Base-by-base conservation (phyloP, 768 basidiomycete genomes). In the Tricholoma terreum region DNA sequence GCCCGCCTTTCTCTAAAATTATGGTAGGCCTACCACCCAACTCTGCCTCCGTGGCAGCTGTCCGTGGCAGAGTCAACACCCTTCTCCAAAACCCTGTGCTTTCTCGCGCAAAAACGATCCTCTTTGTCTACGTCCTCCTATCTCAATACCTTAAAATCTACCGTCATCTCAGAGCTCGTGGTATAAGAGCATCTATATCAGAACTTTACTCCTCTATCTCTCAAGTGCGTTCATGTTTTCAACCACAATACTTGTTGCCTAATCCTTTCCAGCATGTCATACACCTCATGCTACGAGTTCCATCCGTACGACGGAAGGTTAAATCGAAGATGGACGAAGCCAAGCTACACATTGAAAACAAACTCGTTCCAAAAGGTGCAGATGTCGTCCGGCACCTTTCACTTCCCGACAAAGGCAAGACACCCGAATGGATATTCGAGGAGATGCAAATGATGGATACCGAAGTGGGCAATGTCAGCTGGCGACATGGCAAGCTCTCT, bases 381-480 rank as follows among this genome's bases (percentile, higher is more conserved):
- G 75, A 78, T 17, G 83, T 92, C 5, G 75, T 80, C 1, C 81
- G 89, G 4, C 83, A 93, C 66, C 77, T 90, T 1, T 63, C 80
- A 1, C 75, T 94, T 0, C 92, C 92, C 0, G 72, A 74, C 0
- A 71, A 82, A 24, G 90, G 92, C 12, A 78, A 84, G 61, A 74
- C 84, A 0, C 58, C 81, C 7, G 87, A 87, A 58, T 90, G 89
- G 89, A 89, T 94, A 59, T 58, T 85, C 17, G 77, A 76, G 7
- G 89, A 92, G 67, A 92, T 94, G 88, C 81, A 83, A 21, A 82
- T 77, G 63, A 92, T 94, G 89, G 90, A 94, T 69, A 67, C 63
- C 22, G 83, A 84, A 57, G 67, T 82, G 46, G 76, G 72, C 15
- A 62, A 66, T 15, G 72, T 77, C 1, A 74, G 84, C 55, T 94